Evolutionary conservation across 2,329 filamentous ascomycete species (phyloP).

Genomic region (Fonsecaea erecta): DNA sequence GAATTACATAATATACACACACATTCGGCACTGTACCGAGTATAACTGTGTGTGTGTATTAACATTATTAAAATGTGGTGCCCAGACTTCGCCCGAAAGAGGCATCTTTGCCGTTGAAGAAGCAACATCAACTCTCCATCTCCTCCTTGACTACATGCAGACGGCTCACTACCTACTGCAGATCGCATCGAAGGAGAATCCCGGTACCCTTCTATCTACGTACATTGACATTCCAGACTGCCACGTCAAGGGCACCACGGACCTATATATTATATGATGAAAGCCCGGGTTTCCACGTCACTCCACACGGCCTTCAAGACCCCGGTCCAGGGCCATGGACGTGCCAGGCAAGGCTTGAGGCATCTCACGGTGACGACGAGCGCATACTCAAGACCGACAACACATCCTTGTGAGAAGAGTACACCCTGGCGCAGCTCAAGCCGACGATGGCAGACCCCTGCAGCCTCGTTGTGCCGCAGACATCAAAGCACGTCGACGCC

Average conservation of each 20-base stretch:
- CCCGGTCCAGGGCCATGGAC: not conserved
- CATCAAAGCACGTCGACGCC: constrained; percentile 11
- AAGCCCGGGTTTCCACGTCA: constrained; percentile 1
- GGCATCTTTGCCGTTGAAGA: constrained; percentile 7
- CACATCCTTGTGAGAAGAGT: not conserved
- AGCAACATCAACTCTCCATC: not conserved
- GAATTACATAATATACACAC: not conserved
- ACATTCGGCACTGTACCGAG: too few species aligned
- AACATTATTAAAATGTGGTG: too few species aligned
- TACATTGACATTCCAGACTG: not conserved
- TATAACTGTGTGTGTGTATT: too few species aligned
- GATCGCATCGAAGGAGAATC: not conserved
- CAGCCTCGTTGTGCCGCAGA: not conserved
- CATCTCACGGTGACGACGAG: not conserved
- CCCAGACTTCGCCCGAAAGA: not conserved
- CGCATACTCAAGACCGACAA: not conserved
- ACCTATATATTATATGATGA: constrained; percentile 5
- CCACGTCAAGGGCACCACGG: not conserved
- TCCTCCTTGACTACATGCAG: too few species aligned
- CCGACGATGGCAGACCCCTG: not conserved
- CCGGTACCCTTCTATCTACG: not conserved
- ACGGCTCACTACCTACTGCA: not conserved
- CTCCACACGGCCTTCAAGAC: not conserved
- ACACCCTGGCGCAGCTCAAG: not conserved
- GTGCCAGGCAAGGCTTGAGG: not conserved